Evolutionary conservation across 441 rosid species (phyloP).

Genomic region (Hura crepitans): DNA sequence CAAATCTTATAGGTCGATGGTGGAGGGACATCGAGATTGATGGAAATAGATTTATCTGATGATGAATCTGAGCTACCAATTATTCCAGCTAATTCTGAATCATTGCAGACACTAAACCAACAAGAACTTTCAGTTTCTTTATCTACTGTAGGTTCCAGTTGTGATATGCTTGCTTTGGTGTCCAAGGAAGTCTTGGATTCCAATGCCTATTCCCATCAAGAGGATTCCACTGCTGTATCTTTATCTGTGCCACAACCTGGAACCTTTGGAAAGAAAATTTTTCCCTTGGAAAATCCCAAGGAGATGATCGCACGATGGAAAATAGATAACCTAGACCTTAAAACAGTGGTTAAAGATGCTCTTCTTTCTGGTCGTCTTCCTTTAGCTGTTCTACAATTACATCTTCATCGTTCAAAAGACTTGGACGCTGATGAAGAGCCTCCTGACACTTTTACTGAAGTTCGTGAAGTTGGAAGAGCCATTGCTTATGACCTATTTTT

Average conservation of each 20-base stretch:
- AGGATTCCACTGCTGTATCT: conserved; percentile 49
- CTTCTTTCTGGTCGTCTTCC: conserved; percentile 93
- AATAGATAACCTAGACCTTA: conserved; percentile 71
- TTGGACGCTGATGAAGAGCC: conserved; percentile 47
- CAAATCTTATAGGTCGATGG: conserved; percentile 50
- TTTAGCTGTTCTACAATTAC: conserved; percentile 95
- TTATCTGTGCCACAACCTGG: conserved; percentile 49
- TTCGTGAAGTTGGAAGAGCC: conserved; percentile 85
- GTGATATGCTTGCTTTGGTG: conserved; percentile 57
- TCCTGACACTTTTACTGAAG: conserved; percentile 86
- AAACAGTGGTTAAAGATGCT: conserved; percentile 94
- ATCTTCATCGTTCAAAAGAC: conserved; percentile 81
- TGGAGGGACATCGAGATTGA: conserved; percentile 40
- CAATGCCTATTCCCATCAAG: conserved; percentile 35
- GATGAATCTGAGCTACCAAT: conserved; percentile 60
- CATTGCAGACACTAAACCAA: conserved; percentile 37
- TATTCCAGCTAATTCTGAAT: conserved; percentile 39
- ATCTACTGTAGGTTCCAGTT: conserved; percentile 26
- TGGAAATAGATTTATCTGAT: conserved; percentile 35
- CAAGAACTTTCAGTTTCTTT: conserved; percentile 33
- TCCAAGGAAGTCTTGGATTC: conserved; percentile 42
- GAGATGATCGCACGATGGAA: conserved; percentile 99
- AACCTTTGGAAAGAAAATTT: conserved; percentile 44
- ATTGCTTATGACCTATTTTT: conserved; percentile 94
- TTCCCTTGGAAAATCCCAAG: conserved; percentile 85